Conservation (phyloP, 768 basidiomycete genomes). For the Suillus sp. region DNA sequence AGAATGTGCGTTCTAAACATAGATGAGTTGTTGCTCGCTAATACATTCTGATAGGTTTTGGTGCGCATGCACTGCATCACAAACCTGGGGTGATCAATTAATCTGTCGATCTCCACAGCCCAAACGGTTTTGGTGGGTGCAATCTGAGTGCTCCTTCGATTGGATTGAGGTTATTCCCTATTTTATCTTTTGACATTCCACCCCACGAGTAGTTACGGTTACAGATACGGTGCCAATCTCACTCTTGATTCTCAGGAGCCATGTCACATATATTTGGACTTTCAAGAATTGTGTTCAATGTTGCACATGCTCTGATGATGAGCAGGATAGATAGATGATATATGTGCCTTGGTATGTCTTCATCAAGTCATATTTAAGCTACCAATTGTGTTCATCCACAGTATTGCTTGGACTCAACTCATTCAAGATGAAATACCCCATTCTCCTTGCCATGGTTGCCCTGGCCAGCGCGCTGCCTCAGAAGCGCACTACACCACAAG, state of each 20-base stretch:
- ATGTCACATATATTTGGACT: constrained; percentile 5
- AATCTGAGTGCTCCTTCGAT: neutral
- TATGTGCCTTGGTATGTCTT: constrained; percentile 1
- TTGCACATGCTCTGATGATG: constrained; percentile 21
- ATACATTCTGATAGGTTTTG: neutral
- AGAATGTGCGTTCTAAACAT: neutral
- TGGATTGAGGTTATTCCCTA: neutral
- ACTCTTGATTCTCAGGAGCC: neutral
- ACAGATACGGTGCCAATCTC: neutral
- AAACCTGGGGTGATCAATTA: neutral
- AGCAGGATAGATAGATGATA: constrained; percentile 2
- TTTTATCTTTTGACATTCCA: neutral
- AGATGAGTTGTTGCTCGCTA: neutral
- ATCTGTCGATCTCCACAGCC: neutral
- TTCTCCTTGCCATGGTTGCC: constrained; percentile 19
- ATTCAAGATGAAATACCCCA: constrained; percentile 24
- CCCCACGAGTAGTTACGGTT: constrained; percentile 1
- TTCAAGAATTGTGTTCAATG: constrained; percentile 7
- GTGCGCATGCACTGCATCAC: neutral
- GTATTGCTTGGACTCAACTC: neutral
- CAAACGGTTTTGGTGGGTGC: neutral
- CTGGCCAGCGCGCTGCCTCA: constrained; percentile 21
- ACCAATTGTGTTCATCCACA: neutral
- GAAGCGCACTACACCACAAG: constrained; percentile 43
- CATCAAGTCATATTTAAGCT: constrained; percentile 18